A percentile compares a stretch with the other conserved stretches of the same genome.
Conservation (phyloP, 2,329 filamentous ascomycete species). For the Neonectria magnoliae region DNA sequence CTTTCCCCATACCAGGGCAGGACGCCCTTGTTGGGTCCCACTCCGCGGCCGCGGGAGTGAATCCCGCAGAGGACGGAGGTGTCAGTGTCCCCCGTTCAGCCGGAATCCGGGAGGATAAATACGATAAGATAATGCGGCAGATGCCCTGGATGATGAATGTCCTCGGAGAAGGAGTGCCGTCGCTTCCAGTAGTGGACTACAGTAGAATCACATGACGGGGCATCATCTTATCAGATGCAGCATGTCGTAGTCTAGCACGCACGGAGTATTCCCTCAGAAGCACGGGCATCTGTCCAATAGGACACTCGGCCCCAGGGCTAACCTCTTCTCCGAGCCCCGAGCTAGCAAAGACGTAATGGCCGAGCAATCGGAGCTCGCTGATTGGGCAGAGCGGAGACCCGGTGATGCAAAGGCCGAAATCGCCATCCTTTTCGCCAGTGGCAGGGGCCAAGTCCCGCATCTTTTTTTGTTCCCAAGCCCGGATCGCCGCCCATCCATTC, state of each 20-base stretch:
- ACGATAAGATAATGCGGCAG: background rate
- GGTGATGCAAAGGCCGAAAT: slow-evolving; percentile 43
- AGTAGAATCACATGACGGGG: background rate
- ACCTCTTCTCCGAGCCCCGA: slow-evolving; percentile 43
- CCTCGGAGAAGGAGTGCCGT: background rate
- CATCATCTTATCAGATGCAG: slow-evolving; percentile 25
- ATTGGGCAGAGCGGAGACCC: slow-evolving; percentile 31
- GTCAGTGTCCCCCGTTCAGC: background rate
- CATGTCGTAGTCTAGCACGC: background rate
- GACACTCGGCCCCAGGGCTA: background rate
- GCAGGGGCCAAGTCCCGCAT: slow-evolving; percentile 41
- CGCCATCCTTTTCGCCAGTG: slow-evolving; percentile 35
- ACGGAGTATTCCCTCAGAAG: background rate
- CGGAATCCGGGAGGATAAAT: background rate
- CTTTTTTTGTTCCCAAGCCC: slow-evolving; percentile 41
- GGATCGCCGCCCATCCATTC: slow-evolving; percentile 29
- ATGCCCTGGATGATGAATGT: background rate
- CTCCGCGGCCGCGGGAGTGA: slow-evolving; percentile 11
- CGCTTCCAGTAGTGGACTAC: background rate
- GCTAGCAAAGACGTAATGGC: slow-evolving; percentile 45
- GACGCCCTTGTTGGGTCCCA: slow-evolving; percentile 10
- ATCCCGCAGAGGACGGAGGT: slow-evolving; percentile 3
- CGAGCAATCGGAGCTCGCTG: slow-evolving; percentile 42
- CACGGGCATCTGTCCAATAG: background rate
- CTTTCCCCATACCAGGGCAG: slow-evolving; percentile 3